These are phyloP conservation scores for Cantharellus anzutake DNA, from an alignment of 768 basidiomycete species.

Conservation along the genomic window DNA sequence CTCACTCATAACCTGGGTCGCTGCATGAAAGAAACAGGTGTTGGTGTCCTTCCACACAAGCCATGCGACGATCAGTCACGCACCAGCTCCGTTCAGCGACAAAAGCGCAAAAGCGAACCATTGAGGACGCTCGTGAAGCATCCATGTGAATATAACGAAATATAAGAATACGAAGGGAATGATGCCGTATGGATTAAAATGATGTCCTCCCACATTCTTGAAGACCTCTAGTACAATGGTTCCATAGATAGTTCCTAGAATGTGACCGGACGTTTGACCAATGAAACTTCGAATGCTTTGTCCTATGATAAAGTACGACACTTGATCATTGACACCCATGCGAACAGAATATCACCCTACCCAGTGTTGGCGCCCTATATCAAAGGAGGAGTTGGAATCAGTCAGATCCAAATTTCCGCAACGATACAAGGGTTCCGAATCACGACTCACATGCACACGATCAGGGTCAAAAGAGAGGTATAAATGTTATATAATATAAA, in stretches of 20 bases:
- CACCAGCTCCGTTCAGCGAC: neutral
- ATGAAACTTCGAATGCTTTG: slow-evolving; percentile 13
- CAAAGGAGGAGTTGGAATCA: no score
- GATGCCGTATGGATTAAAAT: slow-evolving; percentile 14
- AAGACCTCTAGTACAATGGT: slow-evolving; percentile 12
- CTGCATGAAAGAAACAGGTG: slow-evolving; percentile 9
- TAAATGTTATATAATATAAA: slow-evolving; percentile 15
- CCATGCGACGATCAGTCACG: neutral
- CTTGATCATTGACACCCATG: slow-evolving; percentile 12
- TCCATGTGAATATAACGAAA: slow-evolving; percentile 8
- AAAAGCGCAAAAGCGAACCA: neutral
- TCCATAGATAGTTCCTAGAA: slow-evolving; percentile 3
- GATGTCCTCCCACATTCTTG: slow-evolving; percentile 15
- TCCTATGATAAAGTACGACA: slow-evolving; percentile 13
- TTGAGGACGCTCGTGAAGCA: slow-evolving; percentile 2
- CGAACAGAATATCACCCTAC: slow-evolving; percentile 13
- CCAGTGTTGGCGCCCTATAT: slow-evolving; percentile 1
- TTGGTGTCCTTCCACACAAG: neutral
- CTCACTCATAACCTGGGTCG: slow-evolving; percentile 10
- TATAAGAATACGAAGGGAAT: neutral
- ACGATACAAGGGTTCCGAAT: neutral
- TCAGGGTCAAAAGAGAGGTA: slow-evolving; percentile 15
- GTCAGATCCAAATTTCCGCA: neutral
- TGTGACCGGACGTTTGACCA: slow-evolving; percentile 14
- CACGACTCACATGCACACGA: slow-evolving; percentile 13